These are phyloP conservation scores for Neurospora sp. DNA, from an alignment of 495 filamentous ascomycete genomes.

Conservation along the genomic window DNA sequence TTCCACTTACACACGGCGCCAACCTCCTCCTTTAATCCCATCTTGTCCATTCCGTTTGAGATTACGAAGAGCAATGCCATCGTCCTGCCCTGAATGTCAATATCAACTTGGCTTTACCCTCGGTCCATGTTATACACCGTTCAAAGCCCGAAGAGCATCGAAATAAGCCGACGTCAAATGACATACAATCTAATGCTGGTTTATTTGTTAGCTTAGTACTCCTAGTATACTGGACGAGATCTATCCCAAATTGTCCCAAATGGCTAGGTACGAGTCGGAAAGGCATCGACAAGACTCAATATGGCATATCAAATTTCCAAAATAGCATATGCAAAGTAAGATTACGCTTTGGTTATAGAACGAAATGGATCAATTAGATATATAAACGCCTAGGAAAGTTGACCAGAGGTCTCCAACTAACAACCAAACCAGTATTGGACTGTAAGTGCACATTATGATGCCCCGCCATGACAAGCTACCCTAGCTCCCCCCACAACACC, in stretches of 20 bases:
- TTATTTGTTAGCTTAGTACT: no score
- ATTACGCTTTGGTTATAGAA: no score
- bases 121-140: not conserved
- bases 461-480: not conserved
- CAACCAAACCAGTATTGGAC: no score
- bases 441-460: not conserved
- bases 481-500: not conserved
- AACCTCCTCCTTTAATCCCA: not conserved
- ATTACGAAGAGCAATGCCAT: not conserved
- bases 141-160: not conserved
- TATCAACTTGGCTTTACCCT: not conserved
- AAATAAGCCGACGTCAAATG: not conserved
- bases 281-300: no score
- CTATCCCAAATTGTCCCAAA: no score
- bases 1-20: not conserved
- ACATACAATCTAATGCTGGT: not conserved
- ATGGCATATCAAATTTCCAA: no score
- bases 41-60: not conserved
- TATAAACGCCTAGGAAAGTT: no score
- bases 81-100: not conserved
- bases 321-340: no score
- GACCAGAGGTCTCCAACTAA: no score
- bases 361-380: no score
- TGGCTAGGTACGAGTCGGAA: no score
- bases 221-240: no score